Evolutionary conservation across 441 rosid genomes (phyloP).

Genomic region (Euphorbia schlechtendalii): DNA sequence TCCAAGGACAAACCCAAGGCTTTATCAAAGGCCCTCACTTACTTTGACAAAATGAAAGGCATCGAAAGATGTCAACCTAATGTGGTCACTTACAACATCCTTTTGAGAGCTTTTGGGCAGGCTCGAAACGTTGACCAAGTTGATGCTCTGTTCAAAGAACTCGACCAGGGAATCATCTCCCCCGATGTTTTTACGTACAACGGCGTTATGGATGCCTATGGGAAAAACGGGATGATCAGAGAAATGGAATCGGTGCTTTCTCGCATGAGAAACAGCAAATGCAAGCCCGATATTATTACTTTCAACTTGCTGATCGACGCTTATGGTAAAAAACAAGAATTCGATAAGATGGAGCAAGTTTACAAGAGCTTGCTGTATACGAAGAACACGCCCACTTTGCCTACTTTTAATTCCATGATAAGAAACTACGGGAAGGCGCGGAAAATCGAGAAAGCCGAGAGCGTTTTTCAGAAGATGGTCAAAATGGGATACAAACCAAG

Average conservation of each 20-base stretch:
- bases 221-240: constrained; percentile 78
- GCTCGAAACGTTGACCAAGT: constrained; percentile 67
- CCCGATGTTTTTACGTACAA: constrained; percentile 73
- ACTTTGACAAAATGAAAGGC: constrained; percentile 74
- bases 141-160: constrained; percentile 63
- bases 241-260: constrained; percentile 85
- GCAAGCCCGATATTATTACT: constrained; percentile 77
- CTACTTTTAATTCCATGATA: constrained; percentile 89
- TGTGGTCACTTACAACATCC: constrained; percentile 81
- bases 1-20: constrained; percentile 72
- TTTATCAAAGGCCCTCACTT: constrained; percentile 60
- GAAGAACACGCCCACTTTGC: constrained; percentile 77
- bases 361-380: constrained; percentile 68
- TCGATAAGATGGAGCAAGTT: constrained; percentile 93
- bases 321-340: constrained; percentile 76
- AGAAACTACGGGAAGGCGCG: constrained; percentile 81
- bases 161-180: constrained; percentile 48
- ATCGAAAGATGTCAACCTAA: constrained; percentile 71
- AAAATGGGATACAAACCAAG: constrained; percentile 62
- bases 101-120: constrained; percentile 78
- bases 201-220: constrained; percentile 93
- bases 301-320: constrained; percentile 77
- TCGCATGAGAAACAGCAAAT: constrained; percentile 58
- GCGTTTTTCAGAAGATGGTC: constrained; percentile 46
- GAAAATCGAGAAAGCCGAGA: constrained; percentile 61